phyloP scores from a whole-genome alignment of 1,139 yeast species.

The Blastobotrys aristatus region DNA sequence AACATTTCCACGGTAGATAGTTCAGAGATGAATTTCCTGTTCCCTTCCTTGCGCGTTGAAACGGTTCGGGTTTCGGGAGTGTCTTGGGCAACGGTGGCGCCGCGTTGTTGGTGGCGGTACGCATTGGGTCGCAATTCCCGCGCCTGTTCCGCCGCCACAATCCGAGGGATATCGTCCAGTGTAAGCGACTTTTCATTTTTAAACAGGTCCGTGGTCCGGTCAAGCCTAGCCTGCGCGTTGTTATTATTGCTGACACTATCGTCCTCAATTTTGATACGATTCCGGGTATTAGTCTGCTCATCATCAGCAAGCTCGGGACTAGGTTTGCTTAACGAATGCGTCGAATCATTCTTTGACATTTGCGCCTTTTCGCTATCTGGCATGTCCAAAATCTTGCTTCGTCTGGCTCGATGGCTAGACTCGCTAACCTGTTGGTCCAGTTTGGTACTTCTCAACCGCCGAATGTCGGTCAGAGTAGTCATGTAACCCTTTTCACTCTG shows the following conservation, averaged over 20 bases:
- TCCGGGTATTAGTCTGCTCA: background rate
- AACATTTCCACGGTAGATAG: slow-evolving; percentile 56
- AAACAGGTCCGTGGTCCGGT: slow-evolving; percentile 60
- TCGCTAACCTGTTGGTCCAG: slow-evolving; percentile 61
- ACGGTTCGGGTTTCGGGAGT: slow-evolving; percentile 24
- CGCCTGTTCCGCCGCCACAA: slow-evolving; percentile 96
- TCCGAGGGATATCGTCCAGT: slow-evolving; percentile 91
- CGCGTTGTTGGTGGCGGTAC: slow-evolving; percentile 54
- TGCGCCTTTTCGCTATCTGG: slow-evolving; percentile 36
- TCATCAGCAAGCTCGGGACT: slow-evolving; percentile 3
- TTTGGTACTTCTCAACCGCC: slow-evolving; percentile 68
- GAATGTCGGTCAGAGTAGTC: slow-evolving; percentile 70
- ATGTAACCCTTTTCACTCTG: slow-evolving; percentile 49
- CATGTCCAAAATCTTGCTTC: slow-evolving; percentile 47
- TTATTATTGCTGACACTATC: slow-evolving; percentile 18
- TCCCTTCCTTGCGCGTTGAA: slow-evolving; percentile 16
- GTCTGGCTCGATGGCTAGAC: slow-evolving; percentile 54
- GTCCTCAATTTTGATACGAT: slow-evolving; percentile 41
- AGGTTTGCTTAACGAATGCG: slow-evolving; percentile 15
- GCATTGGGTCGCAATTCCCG: slow-evolving; percentile 87
- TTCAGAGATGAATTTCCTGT: slow-evolving; percentile 62
- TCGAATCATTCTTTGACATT: slow-evolving; percentile 25
- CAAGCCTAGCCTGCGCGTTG: slow-evolving; percentile 29
- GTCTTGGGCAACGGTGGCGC: slow-evolving; percentile 20
- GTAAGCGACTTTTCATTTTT: slow-evolving; percentile 83